Evolutionary conservation across 805 yeast genomes (phyloP).

Genomic region (Zygosaccharomyces bailii): DNA sequence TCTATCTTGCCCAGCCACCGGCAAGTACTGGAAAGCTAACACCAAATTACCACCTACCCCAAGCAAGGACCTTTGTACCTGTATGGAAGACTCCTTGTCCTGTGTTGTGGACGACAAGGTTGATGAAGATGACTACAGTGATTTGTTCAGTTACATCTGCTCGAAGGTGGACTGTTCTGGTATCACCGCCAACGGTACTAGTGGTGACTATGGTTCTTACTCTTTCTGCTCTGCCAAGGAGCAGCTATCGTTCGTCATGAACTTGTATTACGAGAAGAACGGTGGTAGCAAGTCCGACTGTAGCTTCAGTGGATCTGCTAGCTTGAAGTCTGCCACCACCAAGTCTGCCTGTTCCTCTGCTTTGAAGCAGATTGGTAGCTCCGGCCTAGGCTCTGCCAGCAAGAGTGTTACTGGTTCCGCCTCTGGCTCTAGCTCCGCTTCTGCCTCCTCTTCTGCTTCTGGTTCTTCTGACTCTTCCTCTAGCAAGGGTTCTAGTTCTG

Average conservation of each 20-base stretch:
- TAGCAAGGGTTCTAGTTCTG: conserved; percentile 10
- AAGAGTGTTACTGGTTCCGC: conserved; percentile 36
- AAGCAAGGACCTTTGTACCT: conserved; percentile 56
- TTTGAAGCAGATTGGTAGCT: conserved; percentile 62
- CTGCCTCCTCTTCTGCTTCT: conserved; percentile 26
- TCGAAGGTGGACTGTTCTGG: conserved; percentile 55
- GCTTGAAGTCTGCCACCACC: conserved; percentile 46
- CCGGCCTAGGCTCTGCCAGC: conserved; percentile 60
- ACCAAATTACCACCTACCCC: conserved; percentile 80
- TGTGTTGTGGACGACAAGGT: conserved; percentile 63
- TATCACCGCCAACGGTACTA: conserved; percentile 57
- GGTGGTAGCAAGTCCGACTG: conserved; percentile 50
- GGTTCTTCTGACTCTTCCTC: conserved; percentile 12
- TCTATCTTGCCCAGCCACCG: conserved; percentile 59
- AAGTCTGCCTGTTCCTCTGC: conserved; percentile 54
- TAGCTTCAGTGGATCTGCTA: conserved; percentile 66
- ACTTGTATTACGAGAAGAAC: conserved; percentile 56
- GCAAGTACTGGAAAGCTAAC: conserved; percentile 59
- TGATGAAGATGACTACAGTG: conserved; percentile 53
- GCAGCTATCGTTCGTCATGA: conserved; percentile 60
- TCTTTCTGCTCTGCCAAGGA: conserved; percentile 70
- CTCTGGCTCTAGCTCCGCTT: conserved; percentile 34
- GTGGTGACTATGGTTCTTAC: conserved; percentile 67
- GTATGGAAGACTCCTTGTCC: conserved; percentile 51
- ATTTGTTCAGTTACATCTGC: conserved; percentile 58